Conservation (phyloP, 2,329 filamentous ascomycete genomes). For the Colletotrichum kahawae region DNA sequence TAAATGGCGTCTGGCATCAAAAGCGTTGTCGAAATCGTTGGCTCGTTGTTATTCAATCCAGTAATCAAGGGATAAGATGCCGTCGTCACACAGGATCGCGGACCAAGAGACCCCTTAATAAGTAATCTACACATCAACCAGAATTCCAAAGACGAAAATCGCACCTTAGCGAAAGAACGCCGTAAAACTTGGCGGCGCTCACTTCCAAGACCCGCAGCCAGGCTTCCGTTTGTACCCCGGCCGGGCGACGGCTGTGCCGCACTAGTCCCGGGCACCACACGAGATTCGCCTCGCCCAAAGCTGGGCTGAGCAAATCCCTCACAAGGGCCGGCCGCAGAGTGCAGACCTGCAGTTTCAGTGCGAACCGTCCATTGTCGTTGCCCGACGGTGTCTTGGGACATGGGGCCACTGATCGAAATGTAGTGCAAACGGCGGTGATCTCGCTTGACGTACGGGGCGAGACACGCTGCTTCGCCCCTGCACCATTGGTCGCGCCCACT, state of each 20-base stretch:
- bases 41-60: not conserved
- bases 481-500: not conserved
- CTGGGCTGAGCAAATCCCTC: not conserved
- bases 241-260: conserved; percentile 5
- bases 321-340: not conserved
- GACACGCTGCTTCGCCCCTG: not conserved
- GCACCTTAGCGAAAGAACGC: not conserved
- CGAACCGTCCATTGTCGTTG: not conserved
- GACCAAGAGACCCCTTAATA: not conserved
- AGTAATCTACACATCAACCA: not conserved
- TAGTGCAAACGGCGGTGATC: not conserved
- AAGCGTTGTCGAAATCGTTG: not conserved
- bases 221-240: not conserved
- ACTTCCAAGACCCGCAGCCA: not conserved
- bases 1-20: rapidly evolving
- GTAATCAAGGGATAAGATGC: not conserved
- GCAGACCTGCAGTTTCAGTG: not conserved
- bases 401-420: not conserved
- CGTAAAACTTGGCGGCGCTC: not conserved
- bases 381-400: not conserved
- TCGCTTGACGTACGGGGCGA: not conserved
- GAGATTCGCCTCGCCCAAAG: not conserved
- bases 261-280: not conserved
- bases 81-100: not conserved
- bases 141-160: not conserved